A percentile compares a stretch with the other conserved stretches of the same genome.
phyloP scores from a whole-genome alignment of 148 eudicot genomes.

The Nepenthes gracilis region DNA sequence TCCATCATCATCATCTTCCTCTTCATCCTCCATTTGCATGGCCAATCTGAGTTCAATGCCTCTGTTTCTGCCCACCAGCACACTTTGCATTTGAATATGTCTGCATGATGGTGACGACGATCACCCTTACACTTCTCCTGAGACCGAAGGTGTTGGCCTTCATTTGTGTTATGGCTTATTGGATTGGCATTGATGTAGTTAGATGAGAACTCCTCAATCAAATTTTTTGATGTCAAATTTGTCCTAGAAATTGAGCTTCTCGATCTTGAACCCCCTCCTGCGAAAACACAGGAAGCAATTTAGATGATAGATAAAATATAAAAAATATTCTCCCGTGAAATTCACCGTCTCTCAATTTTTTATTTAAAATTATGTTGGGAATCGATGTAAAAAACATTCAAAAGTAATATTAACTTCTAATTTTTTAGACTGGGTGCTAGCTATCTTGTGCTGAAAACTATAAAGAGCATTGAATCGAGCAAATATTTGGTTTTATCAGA shows the following conservation, averaged over 20 bases:
- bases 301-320: neutral
- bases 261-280: constrained; percentile 36
- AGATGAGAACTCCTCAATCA: constrained; percentile 11
- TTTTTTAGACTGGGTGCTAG: too few relatives aligned
- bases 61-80: constrained; percentile 43
- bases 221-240: constrained; percentile 20
- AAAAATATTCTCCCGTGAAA: neutral
- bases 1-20: constrained; percentile 16
- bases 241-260: constrained; percentile 25
- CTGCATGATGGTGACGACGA: constrained; percentile 13
- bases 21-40: constrained; percentile 22
- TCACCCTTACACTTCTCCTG: constrained; percentile 11
- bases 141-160: constrained; percentile 9
- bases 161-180: constrained; percentile 6
- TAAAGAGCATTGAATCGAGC: too few relatives aligned
- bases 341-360: too few relatives aligned
- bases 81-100: constrained; percentile 25
- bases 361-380: neutral
- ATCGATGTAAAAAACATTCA: too few relatives aligned
- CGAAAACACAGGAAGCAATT: neutral
- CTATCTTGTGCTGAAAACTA: too few relatives aligned
- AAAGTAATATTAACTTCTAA: too few relatives aligned
- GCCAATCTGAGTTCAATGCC: constrained; percentile 31
- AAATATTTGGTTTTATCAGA: too few relatives aligned
- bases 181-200: constrained; percentile 4